Evolutionary conservation across 805 yeast genomes (phyloP), one percentile per base, ranked within the genome.

Genomic region (Phaffomyces opuntiae): DNA sequence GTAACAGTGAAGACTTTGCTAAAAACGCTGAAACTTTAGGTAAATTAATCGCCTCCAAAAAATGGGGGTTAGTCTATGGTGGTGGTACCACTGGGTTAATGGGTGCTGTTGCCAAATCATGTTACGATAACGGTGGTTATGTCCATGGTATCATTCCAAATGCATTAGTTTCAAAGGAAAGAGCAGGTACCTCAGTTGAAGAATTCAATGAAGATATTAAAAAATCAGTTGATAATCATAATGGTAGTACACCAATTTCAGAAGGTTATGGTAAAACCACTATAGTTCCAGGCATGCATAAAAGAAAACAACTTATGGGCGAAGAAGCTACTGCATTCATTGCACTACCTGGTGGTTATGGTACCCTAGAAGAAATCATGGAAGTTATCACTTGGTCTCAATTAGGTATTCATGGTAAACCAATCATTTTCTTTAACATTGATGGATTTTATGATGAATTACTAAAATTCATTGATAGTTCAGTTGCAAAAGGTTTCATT

Each of bases 341-440:
- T 39, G 95, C 96, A 0, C 73, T 88, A 68, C 96, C 96, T 13
- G 96, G 96, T 51, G 96, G 96, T 3, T 87, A 80, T 61, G 96
- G 96, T 42, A 87, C 95, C 8, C 66, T 87, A 60, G 96, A 88
- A 65, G 96, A 88, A 66, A 71, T 88, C 50, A 81, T 87, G 82
- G 96, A 88, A 68, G 83, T 87, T 45, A 83, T 84, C 48, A 88
- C 96, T 5, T 88, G 96, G 96, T 79, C 81, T 42, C 96, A 88
- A 69, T 72, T 88, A 56, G 93, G 90, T 32, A 87, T 88, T 53
- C 96, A 88, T 64, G 68, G 72, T 50, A 83, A 83, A 63, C 96
- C 96, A 27, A 79, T 88, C 56, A 81, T 88, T 14, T 59, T 88
- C 37, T 81, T 80, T 66, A 88, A 88, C 65, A 73, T 83, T 45